Conservation (phyloP, 1,284 basidiomycete species). For the Ceratobasidium theobromae region DNA sequence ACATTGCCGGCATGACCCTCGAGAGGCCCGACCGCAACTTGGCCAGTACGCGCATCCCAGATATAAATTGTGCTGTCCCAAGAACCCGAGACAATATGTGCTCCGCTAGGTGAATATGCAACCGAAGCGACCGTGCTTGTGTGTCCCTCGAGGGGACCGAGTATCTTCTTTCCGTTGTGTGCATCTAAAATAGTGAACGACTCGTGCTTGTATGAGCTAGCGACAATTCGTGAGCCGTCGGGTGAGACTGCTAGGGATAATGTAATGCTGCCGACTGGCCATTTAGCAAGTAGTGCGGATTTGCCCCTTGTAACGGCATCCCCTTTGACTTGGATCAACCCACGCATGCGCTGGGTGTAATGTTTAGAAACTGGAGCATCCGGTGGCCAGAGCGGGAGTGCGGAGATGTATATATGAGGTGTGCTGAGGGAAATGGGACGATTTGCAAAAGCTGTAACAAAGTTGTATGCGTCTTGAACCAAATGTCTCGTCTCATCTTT, state of each 20-base stretch:
- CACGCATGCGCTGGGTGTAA: too few species aligned
- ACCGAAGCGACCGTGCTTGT: neutral
- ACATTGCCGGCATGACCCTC: neutral
- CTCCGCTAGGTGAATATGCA: neutral
- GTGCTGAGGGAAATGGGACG: neutral
- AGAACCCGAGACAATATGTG: neutral
- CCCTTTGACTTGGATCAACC: too few species aligned
- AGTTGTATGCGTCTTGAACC: neutral
- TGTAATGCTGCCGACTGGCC: too few species aligned
- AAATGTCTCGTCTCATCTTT: neutral
- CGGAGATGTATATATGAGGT: neutral
- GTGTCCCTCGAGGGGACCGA: too few species aligned
- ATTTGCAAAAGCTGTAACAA: neutral
- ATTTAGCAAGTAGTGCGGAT: too few species aligned
- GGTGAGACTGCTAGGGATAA: too few species aligned
- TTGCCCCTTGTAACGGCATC: too few species aligned
- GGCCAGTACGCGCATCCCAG: neutral
- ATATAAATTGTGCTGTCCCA: neutral
- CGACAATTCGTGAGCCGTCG: too few species aligned
- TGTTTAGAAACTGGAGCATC: too few species aligned
- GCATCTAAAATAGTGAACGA: too few species aligned
- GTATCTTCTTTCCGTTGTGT: too few species aligned
- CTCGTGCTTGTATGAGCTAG: too few species aligned
- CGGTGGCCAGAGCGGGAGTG: neutral
- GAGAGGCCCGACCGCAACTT: neutral